phyloP scores from a whole-genome alignment of 371 early-diverging fungal species.

The Funneliformis caledonium region DNA sequence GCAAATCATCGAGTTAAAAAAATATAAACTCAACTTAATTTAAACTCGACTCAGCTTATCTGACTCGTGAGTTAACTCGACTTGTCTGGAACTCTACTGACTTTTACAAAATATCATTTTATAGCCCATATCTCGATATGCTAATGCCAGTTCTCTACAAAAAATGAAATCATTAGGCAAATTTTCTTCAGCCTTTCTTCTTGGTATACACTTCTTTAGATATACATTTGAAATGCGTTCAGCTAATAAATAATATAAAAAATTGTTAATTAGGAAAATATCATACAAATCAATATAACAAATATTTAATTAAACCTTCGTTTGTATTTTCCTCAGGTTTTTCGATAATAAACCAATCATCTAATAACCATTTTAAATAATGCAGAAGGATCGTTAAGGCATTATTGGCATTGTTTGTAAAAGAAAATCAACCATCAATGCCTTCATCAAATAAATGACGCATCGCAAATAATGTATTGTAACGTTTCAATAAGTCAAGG shows the following conservation, averaged over 20 bases:
- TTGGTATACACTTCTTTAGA: neutral
- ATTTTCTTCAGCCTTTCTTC: neutral
- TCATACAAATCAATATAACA: neutral
- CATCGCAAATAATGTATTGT: neutral
- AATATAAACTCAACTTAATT: too few relatives aligned
- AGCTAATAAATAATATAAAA: neutral
- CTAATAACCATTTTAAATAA: neutral
- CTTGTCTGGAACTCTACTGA: too few relatives aligned
- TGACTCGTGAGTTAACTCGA: too few relatives aligned
- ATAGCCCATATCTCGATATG: neutral
- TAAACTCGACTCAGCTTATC: too few relatives aligned
- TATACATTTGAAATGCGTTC: neutral
- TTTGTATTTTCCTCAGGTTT: neutral
- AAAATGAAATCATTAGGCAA: neutral
- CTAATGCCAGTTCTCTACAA: neutral
- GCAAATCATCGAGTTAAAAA: too few relatives aligned
- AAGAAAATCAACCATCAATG: neutral
- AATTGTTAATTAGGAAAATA: neutral
- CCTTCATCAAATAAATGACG: neutral
- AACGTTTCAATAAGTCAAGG: neutral
- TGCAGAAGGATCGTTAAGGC: neutral
- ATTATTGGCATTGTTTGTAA: neutral
- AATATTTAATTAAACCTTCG: neutral
- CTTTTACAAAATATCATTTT: neutral
- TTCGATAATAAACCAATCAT: neutral